Evolutionary conservation across 2,329 filamentous ascomycete genomes (phyloP).

Genomic region (Phoma herbarum): DNA sequence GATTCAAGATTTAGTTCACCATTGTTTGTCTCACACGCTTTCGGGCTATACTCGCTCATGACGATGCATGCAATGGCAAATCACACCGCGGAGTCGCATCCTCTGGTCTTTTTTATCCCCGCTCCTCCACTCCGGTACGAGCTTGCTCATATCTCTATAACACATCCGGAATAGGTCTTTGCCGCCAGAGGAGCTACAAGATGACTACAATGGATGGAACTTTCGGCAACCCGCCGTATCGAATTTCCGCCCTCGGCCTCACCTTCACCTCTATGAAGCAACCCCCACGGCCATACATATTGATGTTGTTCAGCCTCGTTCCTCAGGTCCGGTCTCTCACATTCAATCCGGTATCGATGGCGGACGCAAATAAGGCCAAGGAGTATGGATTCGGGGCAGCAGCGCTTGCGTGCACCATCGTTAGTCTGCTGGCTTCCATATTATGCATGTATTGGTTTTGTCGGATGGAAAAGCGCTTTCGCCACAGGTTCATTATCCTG

Average conservation of each 20-base stretch:
- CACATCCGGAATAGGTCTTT: constrained; percentile 4
- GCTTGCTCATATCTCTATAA: neutral
- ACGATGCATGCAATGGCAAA: neutral
- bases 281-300: neutral
- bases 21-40: constrained; percentile 15
- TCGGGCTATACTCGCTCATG: neutral
- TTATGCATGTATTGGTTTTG: constrained; percentile 71
- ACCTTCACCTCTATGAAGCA: neutral
- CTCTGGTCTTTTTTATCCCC: neutral
- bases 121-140: neutral
- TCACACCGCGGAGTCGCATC: neutral
- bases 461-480: constrained; percentile 76
- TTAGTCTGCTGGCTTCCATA: constrained; percentile 11
- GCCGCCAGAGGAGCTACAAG: neutral
- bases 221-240: neutral
- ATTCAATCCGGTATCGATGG: constrained; percentile 8
- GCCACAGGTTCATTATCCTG: constrained; percentile 68
- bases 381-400: constrained; percentile 12
- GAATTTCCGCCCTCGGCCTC: neutral
- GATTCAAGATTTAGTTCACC: neutral
- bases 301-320: neutral
- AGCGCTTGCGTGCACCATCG: constrained; percentile 1
- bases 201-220: neutral
- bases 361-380: constrained; percentile 8
- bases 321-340: constrained; percentile 3